A percentile compares a stretch with the other conserved stretches of the same genome.
Evolutionary conservation across 2,329 filamentous ascomycete genomes (phyloP).

Genomic region (Purpureocillium lavendulum): DNA sequence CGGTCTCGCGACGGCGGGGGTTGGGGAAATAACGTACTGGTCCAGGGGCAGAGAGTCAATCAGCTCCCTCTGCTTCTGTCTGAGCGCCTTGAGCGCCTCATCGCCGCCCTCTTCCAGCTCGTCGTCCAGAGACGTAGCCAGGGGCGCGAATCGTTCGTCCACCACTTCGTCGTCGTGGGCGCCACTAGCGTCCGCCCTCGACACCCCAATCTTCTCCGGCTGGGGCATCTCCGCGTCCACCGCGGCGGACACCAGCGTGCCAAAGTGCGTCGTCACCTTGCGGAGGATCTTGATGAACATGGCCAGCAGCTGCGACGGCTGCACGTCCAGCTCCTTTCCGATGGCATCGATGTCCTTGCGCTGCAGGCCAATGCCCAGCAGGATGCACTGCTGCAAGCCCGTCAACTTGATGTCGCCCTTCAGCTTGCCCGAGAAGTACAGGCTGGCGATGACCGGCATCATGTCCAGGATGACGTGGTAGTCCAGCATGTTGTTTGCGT

Average conservation of each 20-base stretch:
- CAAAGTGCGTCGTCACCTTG: constrained; percentile 77
- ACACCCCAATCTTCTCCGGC: constrained; percentile 48
- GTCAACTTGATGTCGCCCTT: constrained; percentile 59
- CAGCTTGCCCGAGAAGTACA: constrained; percentile 80
- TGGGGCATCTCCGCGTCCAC: constrained; percentile 59
- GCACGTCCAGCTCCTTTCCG: constrained; percentile 68
- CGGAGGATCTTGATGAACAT: constrained; percentile 97
- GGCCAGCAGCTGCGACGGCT: constrained; percentile 72
- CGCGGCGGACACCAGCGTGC: constrained; percentile 63
- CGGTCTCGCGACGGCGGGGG: background rate
- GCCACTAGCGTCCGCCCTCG: constrained; percentile 48
- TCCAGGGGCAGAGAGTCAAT: constrained; percentile 88
- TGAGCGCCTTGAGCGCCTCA: constrained; percentile 61
- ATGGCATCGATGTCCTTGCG: constrained; percentile 77
- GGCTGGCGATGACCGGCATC: constrained; percentile 68
- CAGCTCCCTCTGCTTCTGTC: constrained; percentile 74
- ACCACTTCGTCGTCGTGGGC: constrained; percentile 63
- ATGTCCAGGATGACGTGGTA: constrained; percentile 96
- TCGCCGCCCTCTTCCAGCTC: constrained; percentile 80
- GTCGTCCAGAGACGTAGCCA: constrained; percentile 65
- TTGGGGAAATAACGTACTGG: constrained; percentile 31
- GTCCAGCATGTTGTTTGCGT: constrained; percentile 94
- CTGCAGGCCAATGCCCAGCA: constrained; percentile 87
- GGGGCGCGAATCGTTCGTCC: constrained; percentile 58
- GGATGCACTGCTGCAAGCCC: constrained; percentile 76